These are phyloP conservation scores for Penicillium janthinellum DNA, from an alignment of 2,329 filamentous ascomycete genomes.

Conservation along the genomic window DNA sequence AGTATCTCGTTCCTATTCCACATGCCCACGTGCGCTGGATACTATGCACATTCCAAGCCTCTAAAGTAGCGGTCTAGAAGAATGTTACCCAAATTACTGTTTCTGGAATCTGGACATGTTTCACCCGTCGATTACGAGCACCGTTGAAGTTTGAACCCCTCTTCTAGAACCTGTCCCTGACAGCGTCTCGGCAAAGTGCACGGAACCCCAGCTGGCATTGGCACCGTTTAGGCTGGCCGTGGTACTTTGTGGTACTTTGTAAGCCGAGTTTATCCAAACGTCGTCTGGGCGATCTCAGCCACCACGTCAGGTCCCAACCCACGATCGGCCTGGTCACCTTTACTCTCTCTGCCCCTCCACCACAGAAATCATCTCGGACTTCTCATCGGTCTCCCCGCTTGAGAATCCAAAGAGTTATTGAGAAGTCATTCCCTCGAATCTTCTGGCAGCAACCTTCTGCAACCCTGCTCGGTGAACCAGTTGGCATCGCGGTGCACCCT, in stretches of 20 bases:
- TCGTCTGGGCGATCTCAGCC: background rate
- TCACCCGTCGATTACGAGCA: background rate
- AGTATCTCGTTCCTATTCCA: background rate
- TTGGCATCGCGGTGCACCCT: slow-evolving; percentile 5
- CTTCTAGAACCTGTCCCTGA: background rate
- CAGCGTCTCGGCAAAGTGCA: background rate
- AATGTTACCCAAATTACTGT: background rate
- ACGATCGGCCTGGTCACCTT: background rate
- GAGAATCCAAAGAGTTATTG: background rate
- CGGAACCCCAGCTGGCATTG: background rate
- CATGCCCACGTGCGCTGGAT: background rate
- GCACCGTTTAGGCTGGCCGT: background rate
- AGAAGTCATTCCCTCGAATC: background rate
- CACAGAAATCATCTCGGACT: background rate
- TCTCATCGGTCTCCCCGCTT: background rate
- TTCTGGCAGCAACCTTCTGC: too few relatives aligned
- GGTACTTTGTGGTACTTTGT: background rate
- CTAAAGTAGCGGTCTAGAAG: background rate
- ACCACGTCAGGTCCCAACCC: background rate
- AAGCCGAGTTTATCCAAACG: slow-evolving; percentile 2
- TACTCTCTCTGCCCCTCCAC: background rate
- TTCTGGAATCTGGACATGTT: too few relatives aligned
- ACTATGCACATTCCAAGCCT: background rate
- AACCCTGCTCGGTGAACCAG: slow-evolving; percentile 1
- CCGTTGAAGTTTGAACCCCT: background rate